Percentiles rank a stretch among this genome's conserved stretches.
phyloP scores from a whole-genome alignment of 139 green algal genomes.

The Tetradesmus obliquus region DNA sequence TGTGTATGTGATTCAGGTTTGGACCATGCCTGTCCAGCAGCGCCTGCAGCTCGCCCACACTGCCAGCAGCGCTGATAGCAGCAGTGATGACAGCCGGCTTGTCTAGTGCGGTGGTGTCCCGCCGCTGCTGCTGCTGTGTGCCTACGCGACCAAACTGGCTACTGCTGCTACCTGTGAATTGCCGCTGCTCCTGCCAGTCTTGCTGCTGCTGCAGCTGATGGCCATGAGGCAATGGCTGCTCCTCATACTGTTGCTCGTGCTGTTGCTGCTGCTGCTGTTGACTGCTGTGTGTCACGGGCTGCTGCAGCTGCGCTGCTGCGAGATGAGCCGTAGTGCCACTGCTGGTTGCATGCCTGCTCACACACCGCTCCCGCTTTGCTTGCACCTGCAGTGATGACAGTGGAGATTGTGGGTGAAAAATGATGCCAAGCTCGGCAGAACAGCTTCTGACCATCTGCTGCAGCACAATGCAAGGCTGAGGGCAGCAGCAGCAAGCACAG shows the following conservation, averaged over 20 bases:
- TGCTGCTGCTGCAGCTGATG: constrained; percentile 9
- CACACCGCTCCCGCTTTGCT: neutral
- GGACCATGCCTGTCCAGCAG: neutral
- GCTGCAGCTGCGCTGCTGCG: neutral
- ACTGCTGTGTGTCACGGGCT: neutral
- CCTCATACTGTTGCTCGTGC: neutral
- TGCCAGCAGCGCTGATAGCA: neutral
- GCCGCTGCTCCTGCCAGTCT: constrained; percentile 11
- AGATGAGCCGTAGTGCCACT: neutral
- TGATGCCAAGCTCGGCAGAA: neutral
- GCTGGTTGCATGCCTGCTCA: neutral
- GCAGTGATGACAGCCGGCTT: neutral
- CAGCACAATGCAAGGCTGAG: neutral
- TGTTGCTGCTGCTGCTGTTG: neutral
- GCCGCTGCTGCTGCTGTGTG: neutral
- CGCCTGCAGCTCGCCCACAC: constrained; percentile 8
- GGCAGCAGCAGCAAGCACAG: neutral
- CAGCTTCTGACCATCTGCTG: no score
- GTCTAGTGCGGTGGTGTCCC: neutral
- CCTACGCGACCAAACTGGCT: neutral
- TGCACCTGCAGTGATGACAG: neutral
- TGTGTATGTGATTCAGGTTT: constrained; percentile 31
- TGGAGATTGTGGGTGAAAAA: neutral
- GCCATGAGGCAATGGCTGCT: neutral
- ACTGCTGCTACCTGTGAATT: neutral